phyloP scores from a whole-genome alignment of 495 filamentous ascomycete species.

The Penicillium paradoxum region DNA sequence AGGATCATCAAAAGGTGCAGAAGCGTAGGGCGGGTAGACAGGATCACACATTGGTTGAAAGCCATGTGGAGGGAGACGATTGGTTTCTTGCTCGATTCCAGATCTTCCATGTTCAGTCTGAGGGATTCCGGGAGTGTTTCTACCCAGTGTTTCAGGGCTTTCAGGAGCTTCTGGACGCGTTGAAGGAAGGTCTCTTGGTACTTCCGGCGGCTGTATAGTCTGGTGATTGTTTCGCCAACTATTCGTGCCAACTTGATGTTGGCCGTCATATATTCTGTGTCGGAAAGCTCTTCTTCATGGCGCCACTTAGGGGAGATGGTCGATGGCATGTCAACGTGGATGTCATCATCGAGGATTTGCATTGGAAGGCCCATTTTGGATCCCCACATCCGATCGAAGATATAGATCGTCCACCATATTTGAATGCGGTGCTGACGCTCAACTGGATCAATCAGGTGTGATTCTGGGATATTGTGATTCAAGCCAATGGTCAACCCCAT shows the following conservation, averaged over 20 bases:
- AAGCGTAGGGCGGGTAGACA: constrained; percentile 39
- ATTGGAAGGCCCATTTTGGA: constrained; percentile 44
- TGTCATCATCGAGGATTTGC: constrained; percentile 45
- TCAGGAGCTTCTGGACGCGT: constrained; percentile 40
- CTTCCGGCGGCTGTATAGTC: constrained; percentile 40
- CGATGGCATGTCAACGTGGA: constrained; percentile 43
- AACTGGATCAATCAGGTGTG: constrained; percentile 41
- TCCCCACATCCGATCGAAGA: constrained; percentile 46
- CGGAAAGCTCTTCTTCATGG: constrained; percentile 41
- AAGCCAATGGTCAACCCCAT: constrained; percentile 39
- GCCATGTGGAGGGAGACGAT: constrained; percentile 39
- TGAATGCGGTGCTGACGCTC: constrained; percentile 42
- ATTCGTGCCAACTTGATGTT: constrained; percentile 41
- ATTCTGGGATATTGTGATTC: constrained; percentile 44
- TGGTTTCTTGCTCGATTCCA: constrained; percentile 36
- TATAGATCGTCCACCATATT: constrained; percentile 48
- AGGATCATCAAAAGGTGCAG: constrained; percentile 40
- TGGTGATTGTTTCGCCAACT: constrained; percentile 39
- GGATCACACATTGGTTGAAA: constrained; percentile 42
- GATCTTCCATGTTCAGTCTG: constrained; percentile 34
- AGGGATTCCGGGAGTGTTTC: constrained; percentile 40
- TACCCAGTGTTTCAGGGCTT: constrained; percentile 43
- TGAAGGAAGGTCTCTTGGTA: constrained; percentile 42
- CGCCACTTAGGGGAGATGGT: constrained; percentile 27
- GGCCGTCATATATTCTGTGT: constrained; percentile 36